phyloP scores from a whole-genome alignment of 495 filamentous ascomycete species.

The Neurospora tetrasperma region DNA sequence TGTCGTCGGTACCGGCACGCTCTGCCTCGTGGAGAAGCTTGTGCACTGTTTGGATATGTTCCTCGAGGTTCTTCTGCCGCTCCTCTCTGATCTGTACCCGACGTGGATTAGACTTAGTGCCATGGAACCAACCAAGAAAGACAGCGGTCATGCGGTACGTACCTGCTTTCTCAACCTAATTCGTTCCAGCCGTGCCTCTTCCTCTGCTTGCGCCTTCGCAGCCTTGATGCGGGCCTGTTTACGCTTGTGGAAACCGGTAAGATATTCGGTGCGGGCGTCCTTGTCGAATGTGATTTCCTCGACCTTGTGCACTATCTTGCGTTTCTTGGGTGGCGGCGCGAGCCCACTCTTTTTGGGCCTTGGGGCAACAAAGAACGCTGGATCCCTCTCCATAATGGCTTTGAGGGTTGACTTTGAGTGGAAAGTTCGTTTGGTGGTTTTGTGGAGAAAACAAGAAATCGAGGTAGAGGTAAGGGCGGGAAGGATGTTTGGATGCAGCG shows the following conservation, averaged over 20 bases:
- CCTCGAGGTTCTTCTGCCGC: constrained; percentile 65
- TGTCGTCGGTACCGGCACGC: constrained; percentile 32
- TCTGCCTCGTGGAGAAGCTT: constrained; percentile 47
- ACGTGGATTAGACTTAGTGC: not conserved
- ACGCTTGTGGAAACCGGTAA: constrained; percentile 94
- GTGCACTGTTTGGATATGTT: constrained; percentile 65
- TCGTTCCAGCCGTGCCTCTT: constrained; percentile 63
- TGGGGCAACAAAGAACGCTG: constrained; percentile 37
- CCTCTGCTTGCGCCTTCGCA: constrained; percentile 66
- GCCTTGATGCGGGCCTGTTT: constrained; percentile 73
- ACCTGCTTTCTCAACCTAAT: constrained; percentile 65
- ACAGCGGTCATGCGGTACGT: constrained; percentile 7
- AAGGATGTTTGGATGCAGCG: not conserved
- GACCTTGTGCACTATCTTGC: constrained; percentile 49
- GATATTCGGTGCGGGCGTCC: constrained; percentile 65
- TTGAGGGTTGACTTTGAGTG: not conserved
- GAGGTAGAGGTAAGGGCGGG: not conserved
- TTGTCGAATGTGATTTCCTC: constrained; percentile 81
- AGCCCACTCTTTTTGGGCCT: constrained; percentile 38
- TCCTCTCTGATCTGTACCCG: constrained; percentile 61
- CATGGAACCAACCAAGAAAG: not conserved
- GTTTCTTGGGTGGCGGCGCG: constrained; percentile 48
- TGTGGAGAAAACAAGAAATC: not conserved
- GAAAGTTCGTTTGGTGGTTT: not conserved
- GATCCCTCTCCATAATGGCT: not conserved